Conservation (phyloP, 192 early-diverging fungal species). For the Coemansia sp. region DNA sequence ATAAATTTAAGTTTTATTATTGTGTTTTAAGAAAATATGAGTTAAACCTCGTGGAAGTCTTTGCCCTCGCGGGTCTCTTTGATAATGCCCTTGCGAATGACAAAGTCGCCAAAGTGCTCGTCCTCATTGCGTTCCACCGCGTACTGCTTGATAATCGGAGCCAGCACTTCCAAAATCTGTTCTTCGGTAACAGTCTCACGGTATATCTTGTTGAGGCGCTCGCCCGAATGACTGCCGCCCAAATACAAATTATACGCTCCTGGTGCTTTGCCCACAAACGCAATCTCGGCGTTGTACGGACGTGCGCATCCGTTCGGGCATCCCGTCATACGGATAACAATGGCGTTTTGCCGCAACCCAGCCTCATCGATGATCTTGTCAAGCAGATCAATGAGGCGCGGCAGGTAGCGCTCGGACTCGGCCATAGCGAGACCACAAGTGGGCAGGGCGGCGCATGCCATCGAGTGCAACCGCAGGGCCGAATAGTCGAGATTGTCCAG, state of each 20-base stretch:
- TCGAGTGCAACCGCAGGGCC: constrained; percentile 81
- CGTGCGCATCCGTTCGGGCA: constrained; percentile 98
- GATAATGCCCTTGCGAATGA: constrained; percentile 83
- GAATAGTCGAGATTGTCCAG: constrained; percentile 81
- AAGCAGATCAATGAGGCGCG: constrained; percentile 74
- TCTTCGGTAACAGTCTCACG: constrained; percentile 86
- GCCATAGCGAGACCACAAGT: constrained; percentile 96
- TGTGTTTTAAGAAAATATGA: not conserved
- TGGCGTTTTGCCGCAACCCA: constrained; percentile 83
- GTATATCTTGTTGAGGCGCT: constrained; percentile 89
- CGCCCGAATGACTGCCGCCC: constrained; percentile 83
- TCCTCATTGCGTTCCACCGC: constrained; percentile 66
- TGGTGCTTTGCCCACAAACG: constrained; percentile 92
- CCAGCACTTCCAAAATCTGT: constrained; percentile 77
- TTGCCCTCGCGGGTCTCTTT: constrained; percentile 74
- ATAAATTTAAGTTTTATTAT: not conserved
- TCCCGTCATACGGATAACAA: constrained; percentile 96
- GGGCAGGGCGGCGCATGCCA: constrained; percentile 96
- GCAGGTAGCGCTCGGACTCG: constrained; percentile 95
- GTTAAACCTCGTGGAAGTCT: constrained; percentile 70
- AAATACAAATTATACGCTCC: constrained; percentile 95
- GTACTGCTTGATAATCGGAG: constrained; percentile 80
- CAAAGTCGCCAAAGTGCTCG: constrained; percentile 95
- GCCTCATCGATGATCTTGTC: constrained; percentile 77
- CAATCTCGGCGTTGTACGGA: constrained; percentile 92